Conservation (phyloP, 108 stramenopile species). For the Skeletonema tropicum region DNA sequence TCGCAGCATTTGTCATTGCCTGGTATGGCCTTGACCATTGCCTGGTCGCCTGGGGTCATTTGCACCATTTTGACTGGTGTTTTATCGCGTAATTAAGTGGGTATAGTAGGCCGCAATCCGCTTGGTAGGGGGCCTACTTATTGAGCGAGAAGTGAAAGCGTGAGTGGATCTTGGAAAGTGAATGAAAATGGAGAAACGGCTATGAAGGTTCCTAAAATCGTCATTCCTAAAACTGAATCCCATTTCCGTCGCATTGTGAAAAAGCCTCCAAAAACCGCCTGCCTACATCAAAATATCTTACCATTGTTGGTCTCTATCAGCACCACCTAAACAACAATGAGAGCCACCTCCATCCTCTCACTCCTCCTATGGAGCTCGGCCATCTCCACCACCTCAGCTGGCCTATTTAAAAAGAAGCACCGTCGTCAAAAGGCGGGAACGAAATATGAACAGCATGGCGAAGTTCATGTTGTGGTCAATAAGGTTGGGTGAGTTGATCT, state of each 20-base stretch:
- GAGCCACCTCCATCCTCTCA: slow-evolving; percentile 30
- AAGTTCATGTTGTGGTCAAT: slow-evolving; percentile 86
- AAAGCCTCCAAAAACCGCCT: no score
- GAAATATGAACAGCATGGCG: slow-evolving; percentile 67
- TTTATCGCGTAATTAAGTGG: not conserved
- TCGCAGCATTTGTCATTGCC: slow-evolving; percentile 91
- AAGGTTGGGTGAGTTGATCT: slow-evolving; percentile 81
- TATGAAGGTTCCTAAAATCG: no score
- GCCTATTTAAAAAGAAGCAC: slow-evolving; percentile 56
- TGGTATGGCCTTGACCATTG: slow-evolving; percentile 77
- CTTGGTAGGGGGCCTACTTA: no score
- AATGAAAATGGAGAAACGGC: no score
- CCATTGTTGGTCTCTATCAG: no score
- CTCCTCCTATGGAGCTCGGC: slow-evolving; percentile 12
- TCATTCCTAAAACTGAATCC: no score
- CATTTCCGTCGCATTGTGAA: no score
- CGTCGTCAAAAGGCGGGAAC: slow-evolving; percentile 75
- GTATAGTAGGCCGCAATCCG: no score
- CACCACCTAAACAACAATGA: slow-evolving; percentile 3
- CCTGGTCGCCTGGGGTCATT: slow-evolving; percentile 82
- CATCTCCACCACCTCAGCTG: slow-evolving; percentile 17
- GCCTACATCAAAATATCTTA: no score
- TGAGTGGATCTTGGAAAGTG: no score
- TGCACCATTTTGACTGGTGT: slow-evolving; percentile 66
- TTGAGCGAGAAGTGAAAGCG: no score